Conservation (phyloP, 768 basidiomycete genomes). For the Scleroderma citrinum region DNA sequence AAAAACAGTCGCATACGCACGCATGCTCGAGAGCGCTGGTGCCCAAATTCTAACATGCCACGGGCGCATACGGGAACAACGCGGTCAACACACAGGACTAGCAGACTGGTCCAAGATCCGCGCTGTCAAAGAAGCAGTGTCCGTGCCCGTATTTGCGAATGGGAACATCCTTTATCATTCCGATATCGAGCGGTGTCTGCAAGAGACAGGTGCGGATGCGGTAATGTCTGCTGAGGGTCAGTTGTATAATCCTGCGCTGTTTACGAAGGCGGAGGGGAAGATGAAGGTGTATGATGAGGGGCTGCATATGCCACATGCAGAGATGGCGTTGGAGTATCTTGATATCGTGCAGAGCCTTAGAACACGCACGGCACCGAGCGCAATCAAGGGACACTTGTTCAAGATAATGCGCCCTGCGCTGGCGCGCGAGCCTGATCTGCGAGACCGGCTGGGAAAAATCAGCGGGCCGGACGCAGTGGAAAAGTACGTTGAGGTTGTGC, state of each 20-base stretch:
- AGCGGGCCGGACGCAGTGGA: slow-evolving; percentile 20
- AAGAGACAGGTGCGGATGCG: slow-evolving; percentile 81
- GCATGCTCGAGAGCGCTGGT: slow-evolving; percentile 92
- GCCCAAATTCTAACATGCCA: slow-evolving; percentile 95
- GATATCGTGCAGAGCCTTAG: slow-evolving; percentile 57
- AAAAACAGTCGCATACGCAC: slow-evolving; percentile 89
- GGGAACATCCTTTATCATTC: slow-evolving; percentile 87
- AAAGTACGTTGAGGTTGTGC: slow-evolving; percentile 46
- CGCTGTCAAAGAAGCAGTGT: slow-evolving; percentile 85
- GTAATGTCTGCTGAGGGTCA: slow-evolving; percentile 96
- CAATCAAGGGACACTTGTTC: slow-evolving; percentile 91
- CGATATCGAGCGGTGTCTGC: slow-evolving; percentile 78
- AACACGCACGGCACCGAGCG: slow-evolving; percentile 66
- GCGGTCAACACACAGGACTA: slow-evolving; percentile 79
- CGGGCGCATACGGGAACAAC: slow-evolving; percentile 85
- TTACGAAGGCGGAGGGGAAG: slow-evolving; percentile 26
- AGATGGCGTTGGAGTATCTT: slow-evolving; percentile 83
- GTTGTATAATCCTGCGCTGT: slow-evolving; percentile 87
- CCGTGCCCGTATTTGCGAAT: slow-evolving; percentile 93
- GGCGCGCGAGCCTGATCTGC: slow-evolving; percentile 56
- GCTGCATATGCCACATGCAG: slow-evolving; percentile 50
- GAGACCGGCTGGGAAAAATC: slow-evolving; percentile 62
- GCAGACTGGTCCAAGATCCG: slow-evolving; percentile 89
- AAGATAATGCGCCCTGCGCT: slow-evolving; percentile 83
- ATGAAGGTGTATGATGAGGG: slow-evolving; percentile 27